Percentiles rank a stretch among this genome's conserved stretches.
Conservation (phyloP, 495 filamentous ascomycete genomes). For the Xylaria sp. region DNA sequence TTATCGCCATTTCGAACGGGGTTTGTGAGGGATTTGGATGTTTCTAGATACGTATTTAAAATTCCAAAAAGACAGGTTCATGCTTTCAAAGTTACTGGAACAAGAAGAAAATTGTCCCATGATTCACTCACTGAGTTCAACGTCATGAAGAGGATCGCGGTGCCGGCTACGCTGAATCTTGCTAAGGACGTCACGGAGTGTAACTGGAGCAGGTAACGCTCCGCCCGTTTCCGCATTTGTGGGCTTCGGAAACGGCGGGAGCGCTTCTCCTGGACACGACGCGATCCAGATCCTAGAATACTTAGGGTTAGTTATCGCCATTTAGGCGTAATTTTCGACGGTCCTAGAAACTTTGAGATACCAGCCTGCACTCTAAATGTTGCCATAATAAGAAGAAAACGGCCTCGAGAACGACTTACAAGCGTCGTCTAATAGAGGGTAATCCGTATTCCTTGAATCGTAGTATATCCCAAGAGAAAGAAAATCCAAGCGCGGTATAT, state of each 20-base stretch:
- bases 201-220: constrained; percentile 32
- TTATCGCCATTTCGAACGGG: not conserved
- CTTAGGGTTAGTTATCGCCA: not conserved
- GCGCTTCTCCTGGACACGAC: constrained; percentile 73
- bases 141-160: constrained; percentile 48
- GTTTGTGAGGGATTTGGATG: not conserved
- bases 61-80: too few relatives aligned
- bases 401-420: constrained; percentile 49
- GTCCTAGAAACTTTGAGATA: too few relatives aligned
- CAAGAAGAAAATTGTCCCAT: not conserved
- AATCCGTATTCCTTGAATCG: constrained; percentile 54
- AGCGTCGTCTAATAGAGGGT: constrained; percentile 48
- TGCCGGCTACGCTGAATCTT: constrained; percentile 46
- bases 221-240: constrained; percentile 65
- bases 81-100: not conserved
- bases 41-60: too few relatives aligned
- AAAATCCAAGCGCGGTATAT: constrained; percentile 71
- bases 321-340: too few relatives aligned
- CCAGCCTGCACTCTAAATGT: too few relatives aligned
- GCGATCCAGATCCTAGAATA: constrained; percentile 61
- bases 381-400: not conserved
- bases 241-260: constrained; percentile 70
- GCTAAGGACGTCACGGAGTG: constrained; percentile 30
- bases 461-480: constrained; percentile 58
- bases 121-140: not conserved